Conservation (phyloP, 1,284 basidiomycete genomes). For the Trichosporon ovoides region DNA sequence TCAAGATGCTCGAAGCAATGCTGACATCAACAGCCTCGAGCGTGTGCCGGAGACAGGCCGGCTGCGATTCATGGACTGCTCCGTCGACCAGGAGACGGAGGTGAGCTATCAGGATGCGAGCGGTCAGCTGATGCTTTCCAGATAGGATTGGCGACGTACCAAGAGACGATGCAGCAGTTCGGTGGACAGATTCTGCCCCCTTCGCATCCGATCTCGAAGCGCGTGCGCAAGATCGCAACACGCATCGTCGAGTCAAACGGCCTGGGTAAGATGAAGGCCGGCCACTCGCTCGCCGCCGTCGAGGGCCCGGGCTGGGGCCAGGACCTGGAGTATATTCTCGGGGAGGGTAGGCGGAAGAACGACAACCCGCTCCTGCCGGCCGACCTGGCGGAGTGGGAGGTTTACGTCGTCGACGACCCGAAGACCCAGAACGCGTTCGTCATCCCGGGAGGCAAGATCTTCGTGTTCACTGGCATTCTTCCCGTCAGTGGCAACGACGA, state of each 20-base stretch:
- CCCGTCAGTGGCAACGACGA: conserved; percentile 72
- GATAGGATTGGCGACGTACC: conserved; percentile 15
- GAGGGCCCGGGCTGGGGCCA: conserved; percentile 36
- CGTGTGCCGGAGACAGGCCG: conserved; percentile 74
- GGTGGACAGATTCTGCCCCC: conserved; percentile 56
- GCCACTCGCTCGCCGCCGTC: conserved; percentile 36
- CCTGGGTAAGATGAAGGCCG: conserved; percentile 58
- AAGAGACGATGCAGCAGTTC: conserved; percentile 18
- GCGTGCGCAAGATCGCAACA: conserved; percentile 66
- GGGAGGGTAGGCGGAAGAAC: conserved; percentile 15
- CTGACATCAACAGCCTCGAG: conserved; percentile 58
- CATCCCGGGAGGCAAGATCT: conserved; percentile 66
- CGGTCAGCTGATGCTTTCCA: background rate
- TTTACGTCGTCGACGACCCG: conserved; percentile 74
- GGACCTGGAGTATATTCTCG: conserved; percentile 18
- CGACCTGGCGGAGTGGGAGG: conserved; percentile 51
- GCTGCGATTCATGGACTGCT: conserved; percentile 76
- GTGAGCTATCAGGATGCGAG: conserved; percentile 19
- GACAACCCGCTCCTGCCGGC: conserved; percentile 7
- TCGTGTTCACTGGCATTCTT: conserved; percentile 86
- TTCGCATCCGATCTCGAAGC: conserved; percentile 60
- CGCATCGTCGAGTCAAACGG: conserved; percentile 69
- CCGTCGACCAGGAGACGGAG: conserved; percentile 57
- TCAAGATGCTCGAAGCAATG: background rate
- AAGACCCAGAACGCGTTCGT: conserved; percentile 76